Evolutionary conservation across 2,329 filamentous ascomycete species (phyloP).

Genomic region (Neospermospora avenae): DNA sequence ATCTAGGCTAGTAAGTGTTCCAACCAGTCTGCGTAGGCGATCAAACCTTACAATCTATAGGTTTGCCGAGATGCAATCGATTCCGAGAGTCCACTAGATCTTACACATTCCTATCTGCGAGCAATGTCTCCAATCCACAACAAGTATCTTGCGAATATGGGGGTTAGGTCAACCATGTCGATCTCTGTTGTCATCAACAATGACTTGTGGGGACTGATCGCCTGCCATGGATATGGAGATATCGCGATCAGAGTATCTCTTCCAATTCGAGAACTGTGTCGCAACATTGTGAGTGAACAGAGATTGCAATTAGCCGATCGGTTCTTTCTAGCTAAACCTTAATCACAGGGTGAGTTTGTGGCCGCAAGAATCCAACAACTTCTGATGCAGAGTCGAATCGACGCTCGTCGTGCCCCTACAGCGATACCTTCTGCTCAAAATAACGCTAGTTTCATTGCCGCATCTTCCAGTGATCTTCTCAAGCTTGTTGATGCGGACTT

Average conservation of each 20-base stretch:
- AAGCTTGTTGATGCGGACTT: slow-evolving; percentile 27
- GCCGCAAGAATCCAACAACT: slow-evolving; percentile 24
- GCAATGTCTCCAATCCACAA: slow-evolving; percentile 87
- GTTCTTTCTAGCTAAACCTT: background rate
- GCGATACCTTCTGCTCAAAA: slow-evolving; percentile 14
- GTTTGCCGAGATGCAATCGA: slow-evolving; percentile 72
- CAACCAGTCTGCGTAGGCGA: background rate
- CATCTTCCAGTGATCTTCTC: slow-evolving; percentile 25
- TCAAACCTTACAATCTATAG: background rate
- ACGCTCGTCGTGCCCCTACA: slow-evolving; percentile 16
- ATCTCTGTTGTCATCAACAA: slow-evolving; percentile 82
- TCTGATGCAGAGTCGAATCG: slow-evolving; percentile 20
- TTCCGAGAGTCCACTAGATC: slow-evolving; percentile 69
- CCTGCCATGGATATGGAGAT: slow-evolving; percentile 75
- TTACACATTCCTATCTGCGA: slow-evolving; percentile 79
- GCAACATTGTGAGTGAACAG: slow-evolving; percentile 63
- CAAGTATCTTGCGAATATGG: slow-evolving; percentile 85
- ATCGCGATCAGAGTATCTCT: slow-evolving; percentile 83
- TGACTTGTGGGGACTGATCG: slow-evolving; percentile 83
- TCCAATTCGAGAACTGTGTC: slow-evolving; percentile 85
- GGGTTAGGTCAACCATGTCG: slow-evolving; percentile 85
- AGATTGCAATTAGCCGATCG: background rate
- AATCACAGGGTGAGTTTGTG: slow-evolving; percentile 20
- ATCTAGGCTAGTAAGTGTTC: slow-evolving; percentile 53
- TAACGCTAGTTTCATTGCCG: slow-evolving; percentile 20